Evolutionary conservation across 306 rosid genomes (phyloP).

Genomic region (Cicer judaicum): DNA sequence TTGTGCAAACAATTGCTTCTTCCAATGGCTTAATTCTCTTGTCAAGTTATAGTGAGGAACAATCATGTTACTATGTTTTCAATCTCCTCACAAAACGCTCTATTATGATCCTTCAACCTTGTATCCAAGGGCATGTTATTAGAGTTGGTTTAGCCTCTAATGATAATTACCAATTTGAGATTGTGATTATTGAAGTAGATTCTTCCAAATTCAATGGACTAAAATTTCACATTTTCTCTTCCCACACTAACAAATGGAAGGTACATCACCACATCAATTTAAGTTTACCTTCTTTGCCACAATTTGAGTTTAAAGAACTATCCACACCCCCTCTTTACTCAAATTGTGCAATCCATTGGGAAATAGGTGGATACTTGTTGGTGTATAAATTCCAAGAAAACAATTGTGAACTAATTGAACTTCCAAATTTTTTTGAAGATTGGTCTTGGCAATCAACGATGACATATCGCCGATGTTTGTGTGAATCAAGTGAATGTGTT

Average conservation of each 20-base stretch:
- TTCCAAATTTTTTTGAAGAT: conserved; percentile 43
- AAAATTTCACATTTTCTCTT: conserved; percentile 44
- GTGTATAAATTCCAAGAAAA: conserved; percentile 31
- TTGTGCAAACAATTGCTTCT: conserved; percentile 50
- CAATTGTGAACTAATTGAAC: conserved; percentile 26
- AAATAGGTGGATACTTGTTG: conserved; percentile 47
- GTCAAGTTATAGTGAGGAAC: conserved; percentile 33
- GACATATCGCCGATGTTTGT: conserved; percentile 42
- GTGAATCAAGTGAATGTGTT: conserved; percentile 44
- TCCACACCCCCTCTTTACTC: conserved; percentile 40
- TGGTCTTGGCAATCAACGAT: conserved; percentile 47
- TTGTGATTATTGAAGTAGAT: conserved; percentile 43
- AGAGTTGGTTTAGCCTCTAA: conserved; percentile 48
- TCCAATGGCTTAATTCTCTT: conserved; percentile 49
- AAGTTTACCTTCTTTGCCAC: conserved; percentile 37
- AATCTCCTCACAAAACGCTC: conserved; percentile 41
- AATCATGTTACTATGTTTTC: conserved; percentile 44
- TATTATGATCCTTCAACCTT: conserved; percentile 31
- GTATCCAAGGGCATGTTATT: neutral
- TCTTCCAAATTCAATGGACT: conserved; percentile 33
- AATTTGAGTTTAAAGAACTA: conserved; percentile 46
- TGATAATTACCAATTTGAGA: conserved; percentile 40
- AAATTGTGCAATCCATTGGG: conserved; percentile 51
- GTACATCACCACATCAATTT: conserved; percentile 9
- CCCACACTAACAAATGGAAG: conserved; percentile 40